phyloP scores from a whole-genome alignment of 805 yeast species.

The Saccharomycopsis oosterbeekiorum region DNA sequence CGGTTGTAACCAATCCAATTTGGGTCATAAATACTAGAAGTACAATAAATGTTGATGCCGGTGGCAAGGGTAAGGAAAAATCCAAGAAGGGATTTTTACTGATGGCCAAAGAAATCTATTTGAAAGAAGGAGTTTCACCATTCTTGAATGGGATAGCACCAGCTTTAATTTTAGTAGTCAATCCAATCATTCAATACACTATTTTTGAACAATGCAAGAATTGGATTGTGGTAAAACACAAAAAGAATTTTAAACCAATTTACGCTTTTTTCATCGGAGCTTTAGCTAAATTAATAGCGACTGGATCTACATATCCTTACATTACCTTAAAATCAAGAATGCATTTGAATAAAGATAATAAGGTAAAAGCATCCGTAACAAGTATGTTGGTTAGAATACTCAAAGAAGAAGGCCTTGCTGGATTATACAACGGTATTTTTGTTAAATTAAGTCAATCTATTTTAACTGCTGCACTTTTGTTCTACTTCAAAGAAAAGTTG shows the following conservation, averaged over 20 bases:
- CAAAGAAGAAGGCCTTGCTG: conserved; percentile 59
- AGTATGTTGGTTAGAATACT: conserved; percentile 50
- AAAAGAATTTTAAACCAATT: conserved; percentile 48
- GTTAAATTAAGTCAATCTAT: conserved; percentile 79
- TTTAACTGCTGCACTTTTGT: conserved; percentile 79
- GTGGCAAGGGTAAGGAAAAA: conserved; percentile 16
- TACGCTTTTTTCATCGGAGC: conserved; percentile 88
- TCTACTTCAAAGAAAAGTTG: conserved; percentile 83
- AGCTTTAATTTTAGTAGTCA: conserved; percentile 73
- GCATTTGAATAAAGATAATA: conserved; percentile 44
- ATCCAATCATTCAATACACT: conserved; percentile 89
- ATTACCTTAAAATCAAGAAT: conserved; percentile 82
- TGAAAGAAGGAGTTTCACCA: conserved; percentile 60
- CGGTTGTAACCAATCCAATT: conserved; percentile 74
- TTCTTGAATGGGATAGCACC: conserved; percentile 83
- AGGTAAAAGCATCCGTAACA: conserved; percentile 26
- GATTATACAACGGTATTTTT: conserved; percentile 73
- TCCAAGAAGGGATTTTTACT: conserved; percentile 38
- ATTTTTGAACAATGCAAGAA: conserved; percentile 81
- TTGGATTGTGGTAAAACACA: conserved; percentile 35
- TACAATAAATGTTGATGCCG: conserved; percentile 41
- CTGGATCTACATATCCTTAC: conserved; percentile 82
- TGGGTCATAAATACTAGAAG: conserved; percentile 93
- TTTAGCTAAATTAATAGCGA: conserved; percentile 81
- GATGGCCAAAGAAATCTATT: conserved; percentile 51